Evolutionary conservation across 768 basidiomycete genomes (phyloP), one percentile per base, ranked within the genome.

Genomic region (Naganishia vaughanmartiniae): DNA sequence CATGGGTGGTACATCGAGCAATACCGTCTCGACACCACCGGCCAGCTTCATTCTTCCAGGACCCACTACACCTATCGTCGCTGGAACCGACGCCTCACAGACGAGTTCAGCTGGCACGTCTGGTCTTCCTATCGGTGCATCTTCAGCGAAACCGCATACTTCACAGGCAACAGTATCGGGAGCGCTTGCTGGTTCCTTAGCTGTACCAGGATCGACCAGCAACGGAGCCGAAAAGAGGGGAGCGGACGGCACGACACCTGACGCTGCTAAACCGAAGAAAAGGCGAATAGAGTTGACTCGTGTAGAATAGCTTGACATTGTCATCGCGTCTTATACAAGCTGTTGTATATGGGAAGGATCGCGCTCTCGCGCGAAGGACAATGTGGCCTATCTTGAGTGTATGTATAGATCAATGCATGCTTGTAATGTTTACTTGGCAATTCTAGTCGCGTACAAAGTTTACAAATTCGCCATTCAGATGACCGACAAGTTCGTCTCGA

Each of bases 251-350:
- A 7, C 11, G 3, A 12, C 19, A 17, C 31, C n/a, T 2, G 66
- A 67, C 24, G 53, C 17, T 2, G 51, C 54, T 26, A 68, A 68
- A 28, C 68, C 56, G 11, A 69, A 69, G 57, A 69, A 69, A 39
- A 46, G 68, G 19, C 42, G 57, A 26, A 60, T 69, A 31, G 68
- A 69, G 21, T 30, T 69, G 42, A 69, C 68, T 17, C 30, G 60
- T 21, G 39, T 63, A 45, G 60, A 63, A 42, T 63, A 63, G 60
- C 26, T 31, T n/a, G 21, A 4, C 54, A 24, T 24, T 1, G n/a
- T 21, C 7, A n/a, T n/a, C 7, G 7, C 7, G 7, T 7, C 21
- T 7, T 24, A n/a, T 51, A 14, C 24, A n/a, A 51, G 17, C 48
- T 51, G 1, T 26, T n/a, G 48, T 21, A 7, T 51, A 12, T 7